phyloP scores from a whole-genome alignment of 345 rosid species.

The Acer yangbiense region DNA sequence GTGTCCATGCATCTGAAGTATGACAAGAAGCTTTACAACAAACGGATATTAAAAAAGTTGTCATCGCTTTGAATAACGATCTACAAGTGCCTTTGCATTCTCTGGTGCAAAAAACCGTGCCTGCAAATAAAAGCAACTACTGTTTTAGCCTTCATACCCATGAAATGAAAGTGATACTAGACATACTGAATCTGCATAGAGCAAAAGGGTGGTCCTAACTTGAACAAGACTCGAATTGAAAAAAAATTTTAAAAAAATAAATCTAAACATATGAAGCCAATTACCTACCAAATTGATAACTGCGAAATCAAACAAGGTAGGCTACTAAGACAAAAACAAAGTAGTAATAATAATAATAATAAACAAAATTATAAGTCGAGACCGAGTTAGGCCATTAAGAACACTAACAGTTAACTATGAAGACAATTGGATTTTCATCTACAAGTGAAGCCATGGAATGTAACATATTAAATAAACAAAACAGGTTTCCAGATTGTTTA shows the following conservation, averaged over 20 bases:
- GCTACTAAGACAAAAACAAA: no score
- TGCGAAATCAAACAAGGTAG: neutral
- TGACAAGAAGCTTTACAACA: neutral
- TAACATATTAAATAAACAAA: no score
- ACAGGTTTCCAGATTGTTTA: neutral
- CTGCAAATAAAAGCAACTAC: constrained; percentile 37
- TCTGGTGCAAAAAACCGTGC: constrained; percentile 93
- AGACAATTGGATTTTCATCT: neutral
- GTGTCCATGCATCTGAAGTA: neutral
- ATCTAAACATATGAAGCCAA: neutral
- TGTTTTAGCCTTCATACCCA: neutral
- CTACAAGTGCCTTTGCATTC: constrained; percentile 84
- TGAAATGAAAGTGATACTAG: neutral
- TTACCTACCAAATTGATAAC: neutral
- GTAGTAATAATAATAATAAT: no score
- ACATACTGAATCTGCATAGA: neutral
- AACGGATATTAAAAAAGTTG: neutral
- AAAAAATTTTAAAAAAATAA: neutral
- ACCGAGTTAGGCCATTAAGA: no score
- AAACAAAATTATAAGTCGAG: no score
- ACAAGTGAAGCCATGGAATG: neutral
- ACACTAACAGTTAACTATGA: neutral
- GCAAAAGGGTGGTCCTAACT: neutral
- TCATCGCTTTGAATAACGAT: constrained; percentile 71
- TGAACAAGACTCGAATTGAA: neutral